Base-by-base conservation (phyloP, 2,329 filamentous ascomycete species). In the Ophiostoma pallidulum region DNA sequence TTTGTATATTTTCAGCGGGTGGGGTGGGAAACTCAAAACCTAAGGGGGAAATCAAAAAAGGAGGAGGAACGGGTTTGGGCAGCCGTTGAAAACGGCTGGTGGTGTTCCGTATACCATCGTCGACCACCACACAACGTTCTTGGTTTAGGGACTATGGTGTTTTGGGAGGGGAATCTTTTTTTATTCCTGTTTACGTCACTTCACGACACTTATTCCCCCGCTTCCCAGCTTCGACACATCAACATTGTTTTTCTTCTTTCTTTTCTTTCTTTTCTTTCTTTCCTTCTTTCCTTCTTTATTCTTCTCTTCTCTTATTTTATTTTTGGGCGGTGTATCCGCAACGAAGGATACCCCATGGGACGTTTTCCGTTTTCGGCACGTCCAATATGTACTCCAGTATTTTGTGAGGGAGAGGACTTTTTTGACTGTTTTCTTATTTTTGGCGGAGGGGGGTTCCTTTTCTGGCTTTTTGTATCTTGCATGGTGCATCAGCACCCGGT, bases 301-400 rank as follows among this genome's bases (percentile, higher is more conserved):
- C 16, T 12, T n/a, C 4, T 37, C n/a, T n/a, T 31, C 12, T 28
- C 43, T 19, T 39, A 16, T 41, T 45, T 20, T 26, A 20, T 35
- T 42, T 47, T 37, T 50, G 40, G 37, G 41, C 42, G 24, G 41
- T 45, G 48, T 48, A 31, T 52, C 51, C 48, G 51, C 51, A 40
- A 51, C 24, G 46, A 50, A 41, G 51, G 46, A 53, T 53, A 53
- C 51, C 51, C 51, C 43, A 35, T 41, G 31, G 37, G 39, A 42
- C 42, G 37, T 16, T 49, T 45, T 16, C 6, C 8, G 7, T 29
- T 28, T 39, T 12, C 14, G 28, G 10, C 3, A 36, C 38, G 38
- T 41, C 14, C 31, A 29, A 50, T 18, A 33, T 20, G 36, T 36
- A 26, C 16, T n/a, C n/a, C n/a, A n/a, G n/a, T n/a, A n/a, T 45